These are phyloP conservation scores for Pichia sp. DNA, from an alignment of 1,139 yeast genomes.

Conservation along the genomic window DNA sequence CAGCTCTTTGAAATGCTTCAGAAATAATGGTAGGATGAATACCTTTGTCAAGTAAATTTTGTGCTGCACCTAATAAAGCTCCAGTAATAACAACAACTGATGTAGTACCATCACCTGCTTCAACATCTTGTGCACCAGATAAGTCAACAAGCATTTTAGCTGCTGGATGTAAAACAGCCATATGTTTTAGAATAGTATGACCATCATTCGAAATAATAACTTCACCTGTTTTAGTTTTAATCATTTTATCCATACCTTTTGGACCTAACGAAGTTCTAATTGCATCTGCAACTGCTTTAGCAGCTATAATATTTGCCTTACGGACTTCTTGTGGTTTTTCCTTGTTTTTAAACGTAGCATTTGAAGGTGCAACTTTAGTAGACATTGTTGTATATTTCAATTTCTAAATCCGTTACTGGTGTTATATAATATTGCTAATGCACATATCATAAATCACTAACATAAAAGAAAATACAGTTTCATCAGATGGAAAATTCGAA, in stretches of 20 bases:
- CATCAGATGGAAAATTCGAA: not conserved
- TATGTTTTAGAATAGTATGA: constrained; percentile 90
- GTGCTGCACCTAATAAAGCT: constrained; percentile 90
- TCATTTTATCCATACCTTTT: constrained; percentile 99
- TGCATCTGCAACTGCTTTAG: constrained; percentile 97
- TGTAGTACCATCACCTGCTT: constrained; percentile 99
- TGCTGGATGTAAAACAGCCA: constrained; percentile 98
- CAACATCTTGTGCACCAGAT: constrained; percentile 95
- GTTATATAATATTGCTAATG: not conserved
- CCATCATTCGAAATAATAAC: constrained; percentile 97
- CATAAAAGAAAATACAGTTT: not conserved
- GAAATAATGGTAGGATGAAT: constrained; percentile 95
- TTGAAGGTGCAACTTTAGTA: constrained; percentile 46
- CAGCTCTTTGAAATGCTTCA: constrained; percentile 92
- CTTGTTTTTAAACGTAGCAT: constrained; percentile 86
- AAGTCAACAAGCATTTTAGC: constrained; percentile 97
- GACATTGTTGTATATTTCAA: constrained; percentile 16
- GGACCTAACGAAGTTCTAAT: constrained; percentile 97
- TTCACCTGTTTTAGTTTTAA: constrained; percentile 86
- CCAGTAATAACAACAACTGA: constrained; percentile 95
- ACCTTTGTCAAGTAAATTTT: constrained; percentile 78
- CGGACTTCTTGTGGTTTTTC: constrained; percentile 98
- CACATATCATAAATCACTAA: no score
- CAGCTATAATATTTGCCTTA: constrained; percentile 86
- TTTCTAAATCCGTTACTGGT: not conserved